Evolutionary conservation across 1,284 basidiomycete genomes (phyloP).

Genomic region (Marasmius fiardii): DNA sequence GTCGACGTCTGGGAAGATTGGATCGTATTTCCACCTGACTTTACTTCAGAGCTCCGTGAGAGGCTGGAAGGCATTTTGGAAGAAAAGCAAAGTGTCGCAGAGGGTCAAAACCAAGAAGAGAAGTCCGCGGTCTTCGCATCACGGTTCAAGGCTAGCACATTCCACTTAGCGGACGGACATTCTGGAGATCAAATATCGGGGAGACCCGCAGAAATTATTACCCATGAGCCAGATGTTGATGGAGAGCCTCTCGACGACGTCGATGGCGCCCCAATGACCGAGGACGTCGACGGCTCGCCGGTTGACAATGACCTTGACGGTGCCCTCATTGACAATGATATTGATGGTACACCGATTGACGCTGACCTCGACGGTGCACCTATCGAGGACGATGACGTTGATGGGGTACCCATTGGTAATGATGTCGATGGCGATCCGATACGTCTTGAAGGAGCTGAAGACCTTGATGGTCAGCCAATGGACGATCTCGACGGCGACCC

Average conservation of each 20-base stretch:
- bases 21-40: slow-evolving; percentile 88
- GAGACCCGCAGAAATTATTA: slow-evolving; percentile 32
- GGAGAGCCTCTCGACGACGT: slow-evolving; percentile 34
- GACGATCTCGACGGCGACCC: slow-evolving; percentile 15
- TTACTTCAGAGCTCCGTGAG: slow-evolving; percentile 66
- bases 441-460: slow-evolving; percentile 31
- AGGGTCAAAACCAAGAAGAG: slow-evolving; percentile 28
- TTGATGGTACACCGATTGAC: slow-evolving; percentile 35
- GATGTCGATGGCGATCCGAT: slow-evolving; percentile 19
- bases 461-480: slow-evolving; percentile 36
- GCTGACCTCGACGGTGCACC: slow-evolving; percentile 32
- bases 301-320: slow-evolving; percentile 48
- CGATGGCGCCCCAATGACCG: slow-evolving; percentile 27
- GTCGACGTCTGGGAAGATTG: slow-evolving; percentile 96
- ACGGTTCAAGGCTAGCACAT: slow-evolving; percentile 77
- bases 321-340: slow-evolving; percentile 39
- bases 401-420: slow-evolving; percentile 46
- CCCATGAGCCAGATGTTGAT: slow-evolving; percentile 41
- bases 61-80: slow-evolving; percentile 65
- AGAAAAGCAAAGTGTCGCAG: slow-evolving; percentile 23
- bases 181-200: slow-evolving; percentile 49
- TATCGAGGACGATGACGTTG: slow-evolving; percentile 38
- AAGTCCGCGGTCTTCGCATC: slow-evolving; percentile 39
- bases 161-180: slow-evolving; percentile 58
- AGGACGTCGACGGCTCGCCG: slow-evolving; percentile 34